Evolutionary conservation across 208 protist genomes (phyloP).

Genomic region (Trypanosomatidae sp.): DNA sequence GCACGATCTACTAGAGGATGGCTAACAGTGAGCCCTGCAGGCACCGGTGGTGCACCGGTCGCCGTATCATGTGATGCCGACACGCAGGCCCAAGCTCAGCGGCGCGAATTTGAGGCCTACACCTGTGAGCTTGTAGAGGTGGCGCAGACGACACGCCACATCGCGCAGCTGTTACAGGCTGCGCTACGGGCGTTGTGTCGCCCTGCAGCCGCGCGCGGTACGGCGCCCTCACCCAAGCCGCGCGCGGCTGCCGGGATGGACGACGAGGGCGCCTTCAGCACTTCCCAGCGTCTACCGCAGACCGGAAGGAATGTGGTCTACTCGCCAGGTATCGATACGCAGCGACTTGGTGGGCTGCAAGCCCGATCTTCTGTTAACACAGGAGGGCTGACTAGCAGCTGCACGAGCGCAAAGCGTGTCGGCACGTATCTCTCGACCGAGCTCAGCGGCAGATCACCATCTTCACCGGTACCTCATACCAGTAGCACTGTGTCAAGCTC

Average conservation of each 20-base stretch:
- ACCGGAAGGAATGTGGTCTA: not conserved
- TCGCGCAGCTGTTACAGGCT: conserved; percentile 19
- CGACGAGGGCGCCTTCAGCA: not conserved
- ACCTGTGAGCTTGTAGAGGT: conserved; percentile 28
- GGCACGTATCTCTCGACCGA: not conserved
- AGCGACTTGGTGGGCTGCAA: not conserved
- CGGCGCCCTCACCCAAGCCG: not conserved
- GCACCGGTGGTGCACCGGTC: not conserved
- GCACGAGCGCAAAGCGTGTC: not conserved
- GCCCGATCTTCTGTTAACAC: not conserved
- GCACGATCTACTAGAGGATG: not conserved
- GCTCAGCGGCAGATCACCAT: not conserved
- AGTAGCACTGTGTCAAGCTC: not conserved
- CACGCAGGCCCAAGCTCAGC: not conserved
- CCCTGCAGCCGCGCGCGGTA: conserved; percentile 1
- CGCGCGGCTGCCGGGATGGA: not conserved
- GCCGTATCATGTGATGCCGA: not conserved
- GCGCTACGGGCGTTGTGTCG: conserved; percentile 24
- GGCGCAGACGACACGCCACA: conserved; percentile 14
- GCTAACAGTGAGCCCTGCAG: not conserved
- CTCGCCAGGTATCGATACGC: not conserved
- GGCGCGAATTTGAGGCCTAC: conserved; percentile 12
- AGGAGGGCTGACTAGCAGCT: not conserved
- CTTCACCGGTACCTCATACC: not conserved
- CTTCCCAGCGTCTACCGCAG: not conserved